Percentiles rank a stretch among this genome's conserved stretches.
phyloP scores from a whole-genome alignment of 2,329 filamentous ascomycete genomes.

The Ophiostoma angusticollis region DNA sequence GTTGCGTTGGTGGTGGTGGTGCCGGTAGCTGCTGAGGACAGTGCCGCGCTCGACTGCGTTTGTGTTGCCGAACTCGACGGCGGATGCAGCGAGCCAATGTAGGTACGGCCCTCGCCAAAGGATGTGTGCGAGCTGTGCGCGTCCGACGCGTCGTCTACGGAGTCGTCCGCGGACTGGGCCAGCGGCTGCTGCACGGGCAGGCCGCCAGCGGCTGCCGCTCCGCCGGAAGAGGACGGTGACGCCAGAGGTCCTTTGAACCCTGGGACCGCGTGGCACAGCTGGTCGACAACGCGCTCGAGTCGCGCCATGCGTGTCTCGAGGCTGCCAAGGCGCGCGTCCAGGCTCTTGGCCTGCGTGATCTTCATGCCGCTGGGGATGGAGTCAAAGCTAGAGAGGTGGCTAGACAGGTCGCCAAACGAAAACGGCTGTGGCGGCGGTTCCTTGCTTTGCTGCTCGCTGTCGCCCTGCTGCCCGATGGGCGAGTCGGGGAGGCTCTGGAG shows the following conservation, averaged over 20 bases:
- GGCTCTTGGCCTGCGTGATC: conserved; percentile 40
- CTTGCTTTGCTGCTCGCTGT: background rate
- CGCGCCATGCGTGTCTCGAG: conserved; percentile 40
- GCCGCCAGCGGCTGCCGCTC: background rate
- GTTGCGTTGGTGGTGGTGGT: conserved; percentile 34
- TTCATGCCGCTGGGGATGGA: conserved; percentile 30
- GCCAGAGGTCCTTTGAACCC: conserved; percentile 23
- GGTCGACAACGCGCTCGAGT: conserved; percentile 39
- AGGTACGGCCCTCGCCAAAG: conserved; percentile 33
- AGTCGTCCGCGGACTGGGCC: no score
- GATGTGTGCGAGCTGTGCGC: conserved; percentile 27
- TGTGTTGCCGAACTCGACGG: conserved; percentile 22
- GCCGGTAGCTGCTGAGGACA: no score
- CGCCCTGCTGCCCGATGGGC: conserved; percentile 1
- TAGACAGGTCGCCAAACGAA: conserved; percentile 32
- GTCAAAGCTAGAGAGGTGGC: conserved; percentile 15
- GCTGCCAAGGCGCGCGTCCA: conserved; percentile 39
- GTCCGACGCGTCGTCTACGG: conserved; percentile 13
- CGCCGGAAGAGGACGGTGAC: conserved; percentile 15
- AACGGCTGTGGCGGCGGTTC: conserved; percentile 33
- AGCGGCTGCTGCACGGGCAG: conserved; percentile 9
- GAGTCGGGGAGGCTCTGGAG: conserved; percentile 6
- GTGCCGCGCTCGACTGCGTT: conserved; percentile 12
- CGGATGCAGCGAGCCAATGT: conserved; percentile 30
- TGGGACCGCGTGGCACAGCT: conserved; percentile 34